Conservation (phyloP, 2,329 filamentous ascomycete species). For the Colletotrichum plurivorum region DNA sequence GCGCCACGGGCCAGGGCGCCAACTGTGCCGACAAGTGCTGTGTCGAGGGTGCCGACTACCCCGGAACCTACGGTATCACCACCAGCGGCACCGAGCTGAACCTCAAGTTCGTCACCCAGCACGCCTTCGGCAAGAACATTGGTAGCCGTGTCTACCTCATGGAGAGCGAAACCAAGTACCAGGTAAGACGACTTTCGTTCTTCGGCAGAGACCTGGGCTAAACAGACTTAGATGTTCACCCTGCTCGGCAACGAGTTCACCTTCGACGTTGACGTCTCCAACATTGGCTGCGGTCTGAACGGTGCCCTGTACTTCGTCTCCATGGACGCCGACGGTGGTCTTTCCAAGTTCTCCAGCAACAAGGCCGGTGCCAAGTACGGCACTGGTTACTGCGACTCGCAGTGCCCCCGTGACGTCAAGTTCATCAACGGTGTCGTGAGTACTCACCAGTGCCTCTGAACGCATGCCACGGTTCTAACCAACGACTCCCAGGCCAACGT, state of each 20-base stretch:
- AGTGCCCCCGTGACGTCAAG: conserved; percentile 70
- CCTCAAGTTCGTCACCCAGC: conserved; percentile 71
- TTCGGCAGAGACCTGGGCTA: conserved; percentile 45
- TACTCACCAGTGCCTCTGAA: not conserved
- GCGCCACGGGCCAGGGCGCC: conserved; percentile 52
- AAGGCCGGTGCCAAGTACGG: conserved; percentile 71
- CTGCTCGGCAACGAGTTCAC: conserved; percentile 79
- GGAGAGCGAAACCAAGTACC: conserved; percentile 72
- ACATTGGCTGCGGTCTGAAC: conserved; percentile 78
- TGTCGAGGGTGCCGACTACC: conserved; percentile 68
- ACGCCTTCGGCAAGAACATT: conserved; percentile 61
- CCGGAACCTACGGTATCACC: conserved; percentile 66
- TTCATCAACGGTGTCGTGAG: conserved; percentile 68
- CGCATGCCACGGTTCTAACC: not conserved
- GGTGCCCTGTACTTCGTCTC: conserved; percentile 77
- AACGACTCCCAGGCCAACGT: conserved; percentile 59
- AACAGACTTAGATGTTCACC: conserved; percentile 66
- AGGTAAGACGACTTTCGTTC: conserved; percentile 65
- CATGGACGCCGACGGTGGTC: conserved; percentile 71
- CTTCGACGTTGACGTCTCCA: conserved; percentile 80
- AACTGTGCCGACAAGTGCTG: conserved; percentile 65
- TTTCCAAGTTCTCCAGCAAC: conserved; percentile 64
- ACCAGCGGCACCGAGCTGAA: conserved; percentile 65
- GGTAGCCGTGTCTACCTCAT: conserved; percentile 76
- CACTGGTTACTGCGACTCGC: conserved; percentile 68